phyloP scores from a whole-genome alignment of 164 flowering plant genomes.

The Vitis rupestris region DNA sequence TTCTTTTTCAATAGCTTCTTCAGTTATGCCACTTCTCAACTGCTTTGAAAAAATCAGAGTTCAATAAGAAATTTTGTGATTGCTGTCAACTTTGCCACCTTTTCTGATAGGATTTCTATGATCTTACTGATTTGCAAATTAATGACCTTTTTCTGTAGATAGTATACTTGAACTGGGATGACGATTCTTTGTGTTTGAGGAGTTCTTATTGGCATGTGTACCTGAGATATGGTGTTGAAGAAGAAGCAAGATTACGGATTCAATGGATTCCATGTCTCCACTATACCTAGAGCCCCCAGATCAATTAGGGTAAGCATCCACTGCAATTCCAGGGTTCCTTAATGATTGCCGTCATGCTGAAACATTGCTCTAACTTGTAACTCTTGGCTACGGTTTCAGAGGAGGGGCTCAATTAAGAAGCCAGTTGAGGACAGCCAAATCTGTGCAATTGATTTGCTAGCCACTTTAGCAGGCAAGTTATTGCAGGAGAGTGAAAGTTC shows the following conservation, averaged over 20 bases:
- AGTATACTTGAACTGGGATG: conserved; percentile 7
- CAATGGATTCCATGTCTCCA: conserved; percentile 32
- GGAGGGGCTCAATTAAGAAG: conserved; percentile 25
- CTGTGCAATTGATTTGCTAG: conserved; percentile 46
- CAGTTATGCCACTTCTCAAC: no score
- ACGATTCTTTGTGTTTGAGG: conserved; percentile 16
- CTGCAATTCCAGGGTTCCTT: not conserved
- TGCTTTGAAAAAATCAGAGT: no score
- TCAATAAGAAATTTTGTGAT: no score
- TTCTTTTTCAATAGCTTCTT: no score
- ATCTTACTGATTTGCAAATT: not conserved
- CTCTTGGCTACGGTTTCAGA: conserved; percentile 18
- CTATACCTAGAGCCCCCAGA: conserved; percentile 43
- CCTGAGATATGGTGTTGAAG: conserved; percentile 41
- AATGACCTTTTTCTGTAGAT: not conserved
- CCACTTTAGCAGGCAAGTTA: conserved; percentile 46
- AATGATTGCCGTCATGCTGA: not conserved
- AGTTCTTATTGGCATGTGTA: conserved; percentile 17
- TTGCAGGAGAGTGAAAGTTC: conserved; percentile 47
- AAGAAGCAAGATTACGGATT: conserved; percentile 31
- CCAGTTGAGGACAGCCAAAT: conserved; percentile 24
- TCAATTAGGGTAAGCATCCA: conserved; percentile 33
- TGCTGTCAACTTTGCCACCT: no score
- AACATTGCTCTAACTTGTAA: not conserved
- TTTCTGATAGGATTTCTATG: no score